phyloP scores from a whole-genome alignment of 164 flowering plant species.

The Akebia trifoliata region DNA sequence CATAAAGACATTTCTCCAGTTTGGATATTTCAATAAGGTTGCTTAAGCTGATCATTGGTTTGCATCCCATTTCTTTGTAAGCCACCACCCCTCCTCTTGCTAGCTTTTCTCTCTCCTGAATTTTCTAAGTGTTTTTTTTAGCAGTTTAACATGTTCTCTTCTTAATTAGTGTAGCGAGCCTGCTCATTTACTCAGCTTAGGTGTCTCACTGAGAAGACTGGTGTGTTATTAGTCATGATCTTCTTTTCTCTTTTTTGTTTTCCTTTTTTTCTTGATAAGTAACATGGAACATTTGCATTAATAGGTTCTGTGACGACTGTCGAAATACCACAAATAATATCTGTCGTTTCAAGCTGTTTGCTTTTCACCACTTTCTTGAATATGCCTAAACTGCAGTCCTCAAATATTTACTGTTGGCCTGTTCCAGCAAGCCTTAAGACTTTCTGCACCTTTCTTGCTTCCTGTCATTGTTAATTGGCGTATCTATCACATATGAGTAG shows the following conservation, averaged over 20 bases:
- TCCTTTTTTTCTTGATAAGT: background rate
- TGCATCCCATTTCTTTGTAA: too few species aligned
- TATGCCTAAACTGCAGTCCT: background rate
- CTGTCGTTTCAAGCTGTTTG: background rate
- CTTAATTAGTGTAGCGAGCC: background rate
- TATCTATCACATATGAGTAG: background rate
- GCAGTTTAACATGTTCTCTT: too few species aligned
- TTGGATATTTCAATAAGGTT: too few species aligned
- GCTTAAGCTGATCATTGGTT: too few species aligned
- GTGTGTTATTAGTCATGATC: too few species aligned
- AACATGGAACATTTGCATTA: background rate
- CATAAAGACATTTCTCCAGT: too few species aligned
- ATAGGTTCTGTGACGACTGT: background rate
- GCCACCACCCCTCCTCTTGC: too few species aligned
- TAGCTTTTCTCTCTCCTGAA: too few species aligned
- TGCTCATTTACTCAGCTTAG: background rate
- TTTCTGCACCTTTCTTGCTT: background rate
- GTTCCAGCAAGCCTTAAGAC: background rate
- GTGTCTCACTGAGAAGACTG: background rate
- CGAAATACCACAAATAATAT: background rate
- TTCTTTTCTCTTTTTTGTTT: background rate
- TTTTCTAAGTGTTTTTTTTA: too few species aligned
- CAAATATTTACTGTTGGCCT: background rate
- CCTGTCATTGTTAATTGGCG: background rate
- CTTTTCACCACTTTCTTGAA: background rate